Base-by-base conservation (phyloP, 768 basidiomycete species). In the Gymnopilus dilepis region DNA sequence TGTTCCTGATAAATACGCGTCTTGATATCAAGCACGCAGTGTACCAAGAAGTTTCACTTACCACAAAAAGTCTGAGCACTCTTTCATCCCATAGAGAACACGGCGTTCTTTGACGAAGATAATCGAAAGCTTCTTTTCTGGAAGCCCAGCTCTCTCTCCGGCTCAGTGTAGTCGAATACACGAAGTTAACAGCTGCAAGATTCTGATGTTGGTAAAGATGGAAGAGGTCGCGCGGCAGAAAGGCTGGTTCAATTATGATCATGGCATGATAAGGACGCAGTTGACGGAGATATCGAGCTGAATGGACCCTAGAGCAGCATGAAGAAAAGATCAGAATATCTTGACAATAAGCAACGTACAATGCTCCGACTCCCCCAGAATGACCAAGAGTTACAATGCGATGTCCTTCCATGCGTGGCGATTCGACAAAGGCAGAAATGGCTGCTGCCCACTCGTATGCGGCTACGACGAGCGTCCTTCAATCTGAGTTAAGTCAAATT, bases 61-160 rank as follows among this genome's bases (percentile, higher is more conserved):
- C 83, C 9, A 72, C 71, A 33, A 82, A 66, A 19, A 78, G 56
- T 4, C 65, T 70, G 17, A 83, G 50, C 1, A 78, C 76, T 6
- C 78, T 73, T 1, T 72, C 67, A 65, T 85, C 80, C 81, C 82
- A 85, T 5, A 63, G 64, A 33, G 69, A 76, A 81, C 82, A 86
- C 0, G 83, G 83, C 42, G 73, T 63, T 9, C 79, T 73, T 42
- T 76, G 75, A 15, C 61, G 68, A 45, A 84, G 78, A 70, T 80
- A 83, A 33, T 62, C 57, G n/a, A 74, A 74, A 1, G 84, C 85
- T 13, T 75, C 75, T 24, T 78, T 74, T 28, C 72, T 70, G 12
- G 75, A 78, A 0, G 62, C 52, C 83, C 83, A 86, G 2, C 62
- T 68, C 52, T 79, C 71, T 13, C 77, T 73, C 15, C 82, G 77